Conservation (phyloP, 2,329 filamentous ascomycete species). For the Ophiostoma triangulosporum region DNA sequence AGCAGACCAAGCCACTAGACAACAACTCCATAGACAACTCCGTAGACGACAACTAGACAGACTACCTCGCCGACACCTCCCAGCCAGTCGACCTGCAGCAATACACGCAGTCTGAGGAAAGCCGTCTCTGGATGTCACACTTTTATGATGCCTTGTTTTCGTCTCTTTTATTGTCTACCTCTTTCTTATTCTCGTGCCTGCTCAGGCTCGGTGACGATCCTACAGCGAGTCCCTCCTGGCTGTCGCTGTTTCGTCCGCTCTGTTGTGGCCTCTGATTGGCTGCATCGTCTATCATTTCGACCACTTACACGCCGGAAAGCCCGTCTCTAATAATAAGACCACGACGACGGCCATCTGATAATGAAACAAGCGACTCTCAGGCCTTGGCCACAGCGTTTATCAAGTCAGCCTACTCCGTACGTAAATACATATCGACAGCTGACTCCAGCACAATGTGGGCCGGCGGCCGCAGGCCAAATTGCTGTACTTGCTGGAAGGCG, state of each 20-base stretch:
- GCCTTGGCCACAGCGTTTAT: no score
- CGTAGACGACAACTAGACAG: background rate
- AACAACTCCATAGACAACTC: no score
- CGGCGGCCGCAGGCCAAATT: no score
- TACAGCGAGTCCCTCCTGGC: no score
- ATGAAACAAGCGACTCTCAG: background rate
- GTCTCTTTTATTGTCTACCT: background rate
- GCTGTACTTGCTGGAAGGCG: no score
- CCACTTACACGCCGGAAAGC: background rate
- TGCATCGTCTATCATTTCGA: background rate
- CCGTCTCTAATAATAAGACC: background rate
- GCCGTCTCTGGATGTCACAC: conserved; percentile 4
- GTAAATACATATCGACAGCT: no score
- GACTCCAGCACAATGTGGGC: no score
- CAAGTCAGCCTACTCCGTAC: no score
- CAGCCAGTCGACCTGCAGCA: conserved; percentile 14
- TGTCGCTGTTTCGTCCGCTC: background rate
- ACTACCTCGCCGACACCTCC: no score
- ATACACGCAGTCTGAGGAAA: conserved; percentile 2
- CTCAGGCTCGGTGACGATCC: no score
- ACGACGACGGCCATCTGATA: background rate
- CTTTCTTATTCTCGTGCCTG: background rate
- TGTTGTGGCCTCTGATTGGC: background rate
- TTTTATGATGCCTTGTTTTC: background rate
- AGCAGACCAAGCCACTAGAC: no score